phyloP scores from a whole-genome alignment of 805 yeast genomes.

The Cyberlindnera maclurae region DNA sequence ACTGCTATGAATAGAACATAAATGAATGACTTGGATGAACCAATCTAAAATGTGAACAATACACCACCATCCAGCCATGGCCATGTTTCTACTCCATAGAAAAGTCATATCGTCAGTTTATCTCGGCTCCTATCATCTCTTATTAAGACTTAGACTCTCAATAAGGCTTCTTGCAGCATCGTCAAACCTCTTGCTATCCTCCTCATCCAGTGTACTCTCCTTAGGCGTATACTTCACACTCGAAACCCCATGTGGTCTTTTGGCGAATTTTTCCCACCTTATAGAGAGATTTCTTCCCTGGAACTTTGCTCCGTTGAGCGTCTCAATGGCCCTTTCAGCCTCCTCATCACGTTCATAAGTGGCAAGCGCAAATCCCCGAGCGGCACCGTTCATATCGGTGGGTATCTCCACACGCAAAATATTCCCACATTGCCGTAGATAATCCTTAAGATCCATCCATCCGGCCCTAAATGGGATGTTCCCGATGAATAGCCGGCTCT shows the following conservation, averaged over 20 bases:
- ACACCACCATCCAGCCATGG: no score
- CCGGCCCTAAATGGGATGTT: conserved; percentile 44
- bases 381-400: conserved; percentile 29
- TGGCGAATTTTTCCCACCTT: conserved; percentile 50
- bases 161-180: conserved; percentile 22
- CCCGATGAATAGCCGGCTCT: conserved; percentile 44
- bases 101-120: no score
- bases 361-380: conserved; percentile 62
- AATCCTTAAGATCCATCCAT: conserved; percentile 34
- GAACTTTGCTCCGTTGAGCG: conserved; percentile 45
- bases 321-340: conserved; percentile 40
- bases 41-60: no score
- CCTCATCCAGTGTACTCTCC: conserved; percentile 2
- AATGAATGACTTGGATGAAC: neutral
- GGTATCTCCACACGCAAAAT: conserved; percentile 32
- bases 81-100: no score
- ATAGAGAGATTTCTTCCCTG: conserved; percentile 57
- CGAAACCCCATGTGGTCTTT: conserved; percentile 10
- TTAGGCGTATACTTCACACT: neutral
- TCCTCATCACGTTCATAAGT: conserved; percentile 39
- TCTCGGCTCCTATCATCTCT: no score
- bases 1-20: conserved; percentile 14
- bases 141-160: conserved; percentile 12
- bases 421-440: conserved; percentile 22
- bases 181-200: conserved; percentile 17